Evolutionary conservation across 2,329 filamentous ascomycete genomes (phyloP).

Genomic region (Orbilia brochopaga): DNA sequence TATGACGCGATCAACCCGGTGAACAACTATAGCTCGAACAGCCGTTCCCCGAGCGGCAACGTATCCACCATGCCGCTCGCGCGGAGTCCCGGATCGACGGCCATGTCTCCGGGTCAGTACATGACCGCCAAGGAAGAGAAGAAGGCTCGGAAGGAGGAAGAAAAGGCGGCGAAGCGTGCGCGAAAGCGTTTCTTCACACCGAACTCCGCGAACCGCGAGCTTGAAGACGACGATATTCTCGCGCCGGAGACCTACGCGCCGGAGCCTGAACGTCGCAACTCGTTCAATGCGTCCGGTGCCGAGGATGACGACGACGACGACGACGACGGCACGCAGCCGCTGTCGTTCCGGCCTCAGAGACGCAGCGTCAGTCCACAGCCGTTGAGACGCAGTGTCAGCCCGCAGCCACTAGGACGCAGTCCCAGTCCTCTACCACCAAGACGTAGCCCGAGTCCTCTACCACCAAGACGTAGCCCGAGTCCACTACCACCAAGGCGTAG

Average conservation of each 20-base stretch:
- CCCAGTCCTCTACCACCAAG: background rate
- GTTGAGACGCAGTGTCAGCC: slow-evolving; percentile 6
- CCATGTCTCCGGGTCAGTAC: slow-evolving; percentile 45
- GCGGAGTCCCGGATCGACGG: slow-evolving; percentile 32
- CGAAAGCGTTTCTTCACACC: slow-evolving; percentile 52
- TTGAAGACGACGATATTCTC: slow-evolving; percentile 53
- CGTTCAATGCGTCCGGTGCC: slow-evolving; percentile 8
- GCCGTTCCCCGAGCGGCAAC: slow-evolving; percentile 43
- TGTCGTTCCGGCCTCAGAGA: slow-evolving; percentile 36
- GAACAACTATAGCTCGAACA: slow-evolving; percentile 16
- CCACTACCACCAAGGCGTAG: slow-evolving; percentile 1
- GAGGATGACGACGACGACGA: slow-evolving; percentile 2
- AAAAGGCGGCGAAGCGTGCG: slow-evolving; percentile 51
- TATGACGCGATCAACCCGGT: slow-evolving; percentile 55
- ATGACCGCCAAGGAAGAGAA: slow-evolving; percentile 48
- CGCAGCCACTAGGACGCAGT: slow-evolving; percentile 1
- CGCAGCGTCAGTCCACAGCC: slow-evolving; percentile 33
- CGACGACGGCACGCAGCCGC: slow-evolving; percentile 21
- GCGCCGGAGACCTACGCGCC: slow-evolving; percentile 53
- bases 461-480: background rate
- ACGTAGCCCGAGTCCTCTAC: background rate
- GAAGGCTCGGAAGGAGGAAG: slow-evolving; percentile 37
- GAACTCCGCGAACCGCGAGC: slow-evolving; percentile 51
- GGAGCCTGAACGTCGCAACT: slow-evolving; percentile 51
- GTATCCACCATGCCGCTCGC: slow-evolving; percentile 44